phyloP scores from a whole-genome alignment of 2,329 filamentous ascomycete genomes.

The Aspergillus latus region DNA sequence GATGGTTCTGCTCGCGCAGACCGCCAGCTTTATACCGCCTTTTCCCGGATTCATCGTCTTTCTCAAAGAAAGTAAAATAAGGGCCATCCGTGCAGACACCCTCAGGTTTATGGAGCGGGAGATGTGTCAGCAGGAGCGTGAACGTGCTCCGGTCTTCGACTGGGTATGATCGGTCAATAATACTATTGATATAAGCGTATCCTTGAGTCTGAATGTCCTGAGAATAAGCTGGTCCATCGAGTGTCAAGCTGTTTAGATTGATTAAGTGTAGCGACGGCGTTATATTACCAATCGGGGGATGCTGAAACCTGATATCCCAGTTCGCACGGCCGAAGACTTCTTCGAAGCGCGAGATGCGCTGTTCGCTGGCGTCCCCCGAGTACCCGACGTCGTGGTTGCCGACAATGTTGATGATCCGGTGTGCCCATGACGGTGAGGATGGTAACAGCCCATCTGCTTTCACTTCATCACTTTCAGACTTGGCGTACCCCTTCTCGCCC shows the following conservation, averaged over 20 bases:
- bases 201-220: constrained; percentile 69
- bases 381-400: constrained; percentile 98
- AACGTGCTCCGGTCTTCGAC: constrained; percentile 66
- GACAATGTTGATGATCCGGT: constrained; percentile 79
- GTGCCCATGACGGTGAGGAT: constrained; percentile 63
- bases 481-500: constrained; percentile 38
- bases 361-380: constrained; percentile 80
- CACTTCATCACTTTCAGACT: background rate
- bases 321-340: constrained; percentile 81
- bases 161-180: constrained; percentile 58
- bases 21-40: constrained; percentile 38
- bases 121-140: constrained; percentile 88
- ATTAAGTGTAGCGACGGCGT: constrained; percentile 72
- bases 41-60: constrained; percentile 61
- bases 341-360: constrained; percentile 78
- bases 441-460: constrained; percentile 34
- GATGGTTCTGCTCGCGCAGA: constrained; percentile 85
- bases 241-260: constrained; percentile 87
- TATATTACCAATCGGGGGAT: constrained; percentile 36
- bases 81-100: constrained; percentile 84
- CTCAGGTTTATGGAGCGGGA: constrained; percentile 79
- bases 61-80: constrained; percentile 74
- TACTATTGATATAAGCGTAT: constrained; percentile 67
- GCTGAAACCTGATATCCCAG: constrained; percentile 79
- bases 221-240: constrained; percentile 77